phyloP scores from a whole-genome alignment of 371 early-diverging fungal genomes.

The Mortierella sp. region DNA sequence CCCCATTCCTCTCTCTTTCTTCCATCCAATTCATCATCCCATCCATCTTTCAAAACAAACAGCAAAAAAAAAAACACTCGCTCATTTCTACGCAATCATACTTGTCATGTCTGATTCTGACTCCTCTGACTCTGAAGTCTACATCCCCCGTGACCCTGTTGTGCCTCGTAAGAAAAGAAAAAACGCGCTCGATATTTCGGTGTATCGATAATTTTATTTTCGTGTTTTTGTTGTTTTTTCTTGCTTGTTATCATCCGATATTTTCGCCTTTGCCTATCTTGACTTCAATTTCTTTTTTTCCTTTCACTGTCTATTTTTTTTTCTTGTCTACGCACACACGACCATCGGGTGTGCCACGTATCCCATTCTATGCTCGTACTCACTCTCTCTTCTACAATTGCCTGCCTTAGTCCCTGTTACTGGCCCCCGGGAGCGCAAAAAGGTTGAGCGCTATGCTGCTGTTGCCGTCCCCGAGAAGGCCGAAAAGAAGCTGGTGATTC shows the following conservation, averaged over 20 bases:
- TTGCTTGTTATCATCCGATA: constrained; percentile 4
- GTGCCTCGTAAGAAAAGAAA: constrained; percentile 52
- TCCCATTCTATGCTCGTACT: no score
- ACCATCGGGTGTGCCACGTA: no score
- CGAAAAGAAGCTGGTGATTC: constrained; percentile 41
- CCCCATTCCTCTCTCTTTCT: neutral
- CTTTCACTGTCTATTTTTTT: neutral
- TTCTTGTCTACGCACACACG: no score
- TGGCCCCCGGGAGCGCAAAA: constrained; percentile 53
- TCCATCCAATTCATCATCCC: neutral
- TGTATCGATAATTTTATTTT: neutral
- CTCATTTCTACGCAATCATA: neutral
- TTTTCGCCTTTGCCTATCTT: neutral
- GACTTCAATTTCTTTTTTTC: neutral
- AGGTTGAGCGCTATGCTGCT: constrained; percentile 39
- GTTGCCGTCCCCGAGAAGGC: constrained; percentile 27
- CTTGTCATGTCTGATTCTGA: constrained; percentile 43
- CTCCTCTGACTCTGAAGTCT: constrained; percentile 54
- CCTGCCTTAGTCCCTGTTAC: constrained; percentile 30
- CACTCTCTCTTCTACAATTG: neutral
- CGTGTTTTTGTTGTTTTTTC: constrained; percentile 3
- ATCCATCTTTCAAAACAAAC: neutral
- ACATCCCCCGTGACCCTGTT: constrained; percentile 54
- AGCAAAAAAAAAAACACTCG: no score
- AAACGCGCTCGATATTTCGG: neutral